Evolutionary conservation across 345 rosid species (phyloP).

Genomic region (Moringa oleifera): DNA sequence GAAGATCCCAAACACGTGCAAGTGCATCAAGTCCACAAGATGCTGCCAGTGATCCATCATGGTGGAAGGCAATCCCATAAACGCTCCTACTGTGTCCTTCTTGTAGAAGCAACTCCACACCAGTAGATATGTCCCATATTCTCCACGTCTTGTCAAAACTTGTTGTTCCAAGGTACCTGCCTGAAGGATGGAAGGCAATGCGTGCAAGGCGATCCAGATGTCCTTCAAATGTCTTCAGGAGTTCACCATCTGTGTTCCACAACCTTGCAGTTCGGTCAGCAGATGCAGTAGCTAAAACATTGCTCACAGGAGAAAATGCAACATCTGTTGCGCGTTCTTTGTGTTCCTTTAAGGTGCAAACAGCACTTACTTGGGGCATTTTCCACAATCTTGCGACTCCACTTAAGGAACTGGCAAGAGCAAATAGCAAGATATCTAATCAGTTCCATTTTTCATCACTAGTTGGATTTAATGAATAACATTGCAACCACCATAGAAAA

Average conservation of each 20-base stretch:
- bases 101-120: slow-evolving; percentile 86
- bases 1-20: slow-evolving; percentile 98
- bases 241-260: slow-evolving; percentile 84
- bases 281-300: slow-evolving; percentile 83
- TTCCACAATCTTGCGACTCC: slow-evolving; percentile 92
- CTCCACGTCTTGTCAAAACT: slow-evolving; percentile 99
- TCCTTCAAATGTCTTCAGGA: slow-evolving; percentile 71
- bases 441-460: slow-evolving; percentile 1
- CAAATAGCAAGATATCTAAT: slow-evolving; percentile 18
- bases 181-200: slow-evolving; percentile 89
- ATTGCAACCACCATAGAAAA: slow-evolving; percentile 5
- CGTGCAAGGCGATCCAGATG: slow-evolving; percentile 95
- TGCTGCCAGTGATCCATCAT: slow-evolving; percentile 90
- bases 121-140: slow-evolving; percentile 83
- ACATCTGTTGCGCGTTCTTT: slow-evolving; percentile 91
- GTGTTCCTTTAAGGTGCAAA: slow-evolving; percentile 75
- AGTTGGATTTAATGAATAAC: neutral
- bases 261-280: slow-evolving; percentile 93
- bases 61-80: slow-evolving; percentile 87
- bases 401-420: slow-evolving; percentile 52
- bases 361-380: slow-evolving; percentile 60
- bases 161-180: slow-evolving; percentile 85
- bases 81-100: slow-evolving; percentile 95
- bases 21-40: slow-evolving; percentile 88
- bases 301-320: slow-evolving; percentile 69